phyloP scores from a whole-genome alignment of 2,329 filamentous ascomycete genomes.

The Cercospora brassicicola region DNA sequence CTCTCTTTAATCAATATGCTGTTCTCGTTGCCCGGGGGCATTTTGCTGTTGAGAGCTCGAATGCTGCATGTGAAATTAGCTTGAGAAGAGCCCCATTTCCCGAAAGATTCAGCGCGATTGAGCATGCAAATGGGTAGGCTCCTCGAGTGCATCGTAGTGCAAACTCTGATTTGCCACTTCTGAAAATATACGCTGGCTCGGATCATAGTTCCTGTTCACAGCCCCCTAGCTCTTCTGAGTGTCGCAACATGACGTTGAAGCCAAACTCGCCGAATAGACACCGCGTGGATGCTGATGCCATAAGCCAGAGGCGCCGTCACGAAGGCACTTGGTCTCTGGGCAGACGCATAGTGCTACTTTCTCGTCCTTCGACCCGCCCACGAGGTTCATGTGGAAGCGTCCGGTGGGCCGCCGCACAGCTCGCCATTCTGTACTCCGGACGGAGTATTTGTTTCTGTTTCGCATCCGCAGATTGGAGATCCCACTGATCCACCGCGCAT shows the following conservation, averaged over 20 bases:
- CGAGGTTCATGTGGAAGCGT: neutral
- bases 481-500: neutral
- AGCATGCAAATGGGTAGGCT: neutral
- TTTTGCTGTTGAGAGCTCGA: neutral
- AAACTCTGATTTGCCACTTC: conserved; percentile 8
- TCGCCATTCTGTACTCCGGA: neutral
- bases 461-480: neutral
- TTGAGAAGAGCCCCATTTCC: neutral
- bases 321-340: neutral
- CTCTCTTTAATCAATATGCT: neutral
- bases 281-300: neutral
- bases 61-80: neutral
- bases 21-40: neutral
- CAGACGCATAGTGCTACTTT: neutral
- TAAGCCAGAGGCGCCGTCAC: neutral
- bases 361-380: neutral
- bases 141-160: neutral
- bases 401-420: neutral
- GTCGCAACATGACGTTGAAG: neutral
- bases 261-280: neutral
- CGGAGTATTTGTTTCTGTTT: neutral
- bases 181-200: neutral
- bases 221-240: neutral
- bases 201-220: neutral
- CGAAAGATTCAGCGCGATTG: neutral